Evolutionary conservation across 2,329 filamentous ascomycete genomes (phyloP), one percentile per base, ranked within the genome.

Genomic region (Setomelanomma holmii): DNA sequence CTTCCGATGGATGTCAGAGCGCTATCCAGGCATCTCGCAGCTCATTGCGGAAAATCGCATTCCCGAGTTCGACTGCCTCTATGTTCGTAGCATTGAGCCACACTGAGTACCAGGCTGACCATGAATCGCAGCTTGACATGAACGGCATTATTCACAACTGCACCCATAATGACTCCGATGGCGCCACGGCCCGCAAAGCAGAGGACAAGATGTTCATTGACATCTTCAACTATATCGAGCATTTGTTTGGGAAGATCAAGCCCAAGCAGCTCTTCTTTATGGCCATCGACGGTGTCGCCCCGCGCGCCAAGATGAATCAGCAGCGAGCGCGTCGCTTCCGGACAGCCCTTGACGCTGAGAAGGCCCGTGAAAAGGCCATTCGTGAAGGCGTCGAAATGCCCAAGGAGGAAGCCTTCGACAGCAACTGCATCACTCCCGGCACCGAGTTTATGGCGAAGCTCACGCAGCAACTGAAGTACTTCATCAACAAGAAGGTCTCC

Each of bases 191-290:
- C 69, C 91, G 95, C 49, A 88, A 98, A 78, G 93, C 89, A 51
- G 96, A 99, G 75, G 93, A 99, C 75, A 91, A 97, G 76, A 99
- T 99, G 95, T 99, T 99, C 73, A 97, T 99, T 64, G 90, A 92
- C 52, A 99, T 99, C 69, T 99, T 99, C 85, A 98, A 98, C 78
- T 99, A 99, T 76, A 99, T 99, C 63, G 95, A 99, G 77, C 95
- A 99, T 79, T 78, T 99, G 46, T 99, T 96, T 76, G 93, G 93
- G 66, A 99, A 97, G 78, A 99, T 99, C 73, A 98, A 98, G 77
- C 95, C 95, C 11, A 93, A 96, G 78, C 89, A 97, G 81, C 85
- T 99, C 30, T 99, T 99, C 79, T 99, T 97, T 82, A 99, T 99
- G 95, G 96, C 95, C 44, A 95, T 99, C 61, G 95, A 99, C 71